phyloP scores from a whole-genome alignment of 2,329 filamentous ascomycete genomes.

The Chalaropsis ovoidea region DNA sequence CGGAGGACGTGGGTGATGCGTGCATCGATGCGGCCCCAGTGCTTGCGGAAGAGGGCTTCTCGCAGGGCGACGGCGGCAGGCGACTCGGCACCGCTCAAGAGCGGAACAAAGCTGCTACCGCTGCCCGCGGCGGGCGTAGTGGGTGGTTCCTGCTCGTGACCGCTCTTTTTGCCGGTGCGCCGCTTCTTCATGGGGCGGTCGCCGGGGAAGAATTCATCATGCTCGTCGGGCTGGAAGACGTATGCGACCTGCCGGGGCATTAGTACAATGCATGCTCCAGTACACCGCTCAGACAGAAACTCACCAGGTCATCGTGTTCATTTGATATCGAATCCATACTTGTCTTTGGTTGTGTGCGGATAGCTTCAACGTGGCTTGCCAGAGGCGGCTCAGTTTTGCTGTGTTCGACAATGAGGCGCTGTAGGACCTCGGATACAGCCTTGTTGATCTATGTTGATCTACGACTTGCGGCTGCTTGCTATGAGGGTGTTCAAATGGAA shows the following conservation, averaged over 20 bases:
- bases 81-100: conserved; percentile 47
- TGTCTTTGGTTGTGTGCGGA: background rate
- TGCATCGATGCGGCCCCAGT: conserved; percentile 55
- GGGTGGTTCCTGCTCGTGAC: conserved; percentile 18
- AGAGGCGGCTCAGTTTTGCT: no score
- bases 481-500: background rate
- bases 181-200: conserved; percentile 47
- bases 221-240: conserved; percentile 46
- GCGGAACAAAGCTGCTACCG: conserved; percentile 37
- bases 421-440: background rate
- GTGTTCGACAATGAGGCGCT: no score
- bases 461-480: background rate
- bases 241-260: conserved; percentile 45
- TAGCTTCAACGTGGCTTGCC: background rate
- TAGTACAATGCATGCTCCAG: conserved; percentile 19
- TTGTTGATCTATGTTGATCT: background rate
- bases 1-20: conserved; percentile 52
- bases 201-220: conserved; percentile 30
- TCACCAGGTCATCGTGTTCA: conserved; percentile 25
- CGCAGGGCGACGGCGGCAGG: conserved; percentile 43
- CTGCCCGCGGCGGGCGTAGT: conserved; percentile 25
- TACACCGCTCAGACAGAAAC: background rate
- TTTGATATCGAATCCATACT: conserved; percentile 22
- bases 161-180: conserved; percentile 40
- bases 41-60: conserved; percentile 48